Percentiles rank a stretch among this genome's conserved stretches.
These are phyloP conservation scores for Hypoxylon sp. DNA, from an alignment of 2,329 filamentous ascomycete species.

Conservation along the genomic window DNA sequence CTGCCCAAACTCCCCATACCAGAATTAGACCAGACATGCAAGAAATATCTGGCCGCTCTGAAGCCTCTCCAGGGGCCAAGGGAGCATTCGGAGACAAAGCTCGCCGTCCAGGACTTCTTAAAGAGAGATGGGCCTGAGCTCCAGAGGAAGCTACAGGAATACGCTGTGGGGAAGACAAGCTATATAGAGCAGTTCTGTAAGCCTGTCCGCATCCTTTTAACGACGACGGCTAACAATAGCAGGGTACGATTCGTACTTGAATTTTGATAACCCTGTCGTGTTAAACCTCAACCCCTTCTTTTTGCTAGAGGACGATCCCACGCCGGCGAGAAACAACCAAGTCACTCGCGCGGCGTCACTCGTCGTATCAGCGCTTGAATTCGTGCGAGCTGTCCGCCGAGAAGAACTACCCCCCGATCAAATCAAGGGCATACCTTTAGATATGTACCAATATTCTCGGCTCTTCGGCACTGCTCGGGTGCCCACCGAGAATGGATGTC, in stretches of 20 bases:
- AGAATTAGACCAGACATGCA: slow-evolving; percentile 78
- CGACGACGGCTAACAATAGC: slow-evolving; percentile 31
- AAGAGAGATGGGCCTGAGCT: slow-evolving; percentile 81
- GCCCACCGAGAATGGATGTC: slow-evolving; percentile 91
- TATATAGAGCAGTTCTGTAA: slow-evolving; percentile 99
- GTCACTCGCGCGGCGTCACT: slow-evolving; percentile 93
- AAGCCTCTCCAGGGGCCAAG: slow-evolving; percentile 80
- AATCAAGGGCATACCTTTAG: slow-evolving; percentile 81
- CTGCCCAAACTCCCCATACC: slow-evolving; percentile 94
- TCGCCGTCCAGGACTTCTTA: slow-evolving; percentile 84
- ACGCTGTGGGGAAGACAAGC: slow-evolving; percentile 88
- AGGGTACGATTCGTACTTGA: slow-evolving; percentile 99
- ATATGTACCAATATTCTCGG: slow-evolving; percentile 98
- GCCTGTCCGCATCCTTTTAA: slow-evolving; percentile 47
- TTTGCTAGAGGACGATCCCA: slow-evolving; percentile 95
- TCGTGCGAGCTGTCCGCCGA: slow-evolving; percentile 89
- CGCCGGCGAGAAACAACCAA: slow-evolving; percentile 94
- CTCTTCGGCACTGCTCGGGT: slow-evolving; percentile 95
- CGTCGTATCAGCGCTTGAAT: slow-evolving; percentile 87
- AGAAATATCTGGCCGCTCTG: slow-evolving; percentile 80
- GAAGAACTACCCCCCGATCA: slow-evolving; percentile 93
- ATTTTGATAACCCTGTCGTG: slow-evolving; percentile 97
- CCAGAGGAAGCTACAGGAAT: slow-evolving; percentile 88
- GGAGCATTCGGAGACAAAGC: slow-evolving; percentile 83
- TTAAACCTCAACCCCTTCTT: slow-evolving; percentile 98